Conservation (phyloP, 495 filamentous ascomycete species). For the Annulohypoxylon stygium region DNA sequence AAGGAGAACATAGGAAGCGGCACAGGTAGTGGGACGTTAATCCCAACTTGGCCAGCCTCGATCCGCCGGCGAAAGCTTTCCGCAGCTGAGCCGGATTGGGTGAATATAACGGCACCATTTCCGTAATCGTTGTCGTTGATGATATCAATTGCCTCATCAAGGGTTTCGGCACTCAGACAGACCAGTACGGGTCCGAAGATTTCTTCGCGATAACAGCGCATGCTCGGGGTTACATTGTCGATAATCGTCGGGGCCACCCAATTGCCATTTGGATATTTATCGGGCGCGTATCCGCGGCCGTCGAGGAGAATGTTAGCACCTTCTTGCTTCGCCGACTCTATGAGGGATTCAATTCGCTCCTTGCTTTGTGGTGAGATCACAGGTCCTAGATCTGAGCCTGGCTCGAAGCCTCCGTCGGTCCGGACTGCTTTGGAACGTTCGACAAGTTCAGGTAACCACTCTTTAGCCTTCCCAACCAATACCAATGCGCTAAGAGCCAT, state of each 20-base stretch:
- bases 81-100: constrained; percentile 69
- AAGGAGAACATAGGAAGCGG: constrained; percentile 97
- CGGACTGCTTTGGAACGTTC: constrained; percentile 88
- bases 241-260: constrained; percentile 98
- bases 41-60: constrained; percentile 82
- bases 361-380: constrained; percentile 94
- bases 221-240: constrained; percentile 87
- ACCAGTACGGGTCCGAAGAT: constrained; percentile 98
- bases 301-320: constrained; percentile 95
- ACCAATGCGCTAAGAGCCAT: constrained; percentile 97
- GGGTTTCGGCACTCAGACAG: constrained; percentile 82
- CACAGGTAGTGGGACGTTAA: constrained; percentile 87
- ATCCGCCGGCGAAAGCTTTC: constrained; percentile 72
- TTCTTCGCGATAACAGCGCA: constrained; percentile 96
- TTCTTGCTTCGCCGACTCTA: constrained; percentile 88
- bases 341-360: constrained; percentile 90
- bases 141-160: constrained; percentile 81
- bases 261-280: constrained; percentile 96
- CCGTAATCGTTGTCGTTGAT: constrained; percentile 77
- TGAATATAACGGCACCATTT: constrained; percentile 76
- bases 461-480: constrained; percentile 92
- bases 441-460: constrained; percentile 91
- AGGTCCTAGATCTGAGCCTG: constrained; percentile 92
- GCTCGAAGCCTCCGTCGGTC: constrained; percentile 95
- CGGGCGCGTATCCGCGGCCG: constrained; percentile 86